phyloP scores from a whole-genome alignment of 108 stramenopile species.

The Cyclotella atomus region DNA sequence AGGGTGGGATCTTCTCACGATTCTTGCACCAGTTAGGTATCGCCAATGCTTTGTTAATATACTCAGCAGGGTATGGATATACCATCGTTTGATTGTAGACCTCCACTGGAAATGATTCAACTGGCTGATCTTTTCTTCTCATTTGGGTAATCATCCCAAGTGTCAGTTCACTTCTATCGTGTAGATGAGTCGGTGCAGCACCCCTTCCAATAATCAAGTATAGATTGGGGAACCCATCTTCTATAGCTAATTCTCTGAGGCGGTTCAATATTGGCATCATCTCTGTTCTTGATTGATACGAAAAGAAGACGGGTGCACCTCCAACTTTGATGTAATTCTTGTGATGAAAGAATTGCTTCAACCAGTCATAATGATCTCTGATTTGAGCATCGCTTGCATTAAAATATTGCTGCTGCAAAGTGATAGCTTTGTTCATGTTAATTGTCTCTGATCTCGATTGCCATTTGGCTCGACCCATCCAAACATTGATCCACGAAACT shows the following conservation, averaged over 20 bases:
- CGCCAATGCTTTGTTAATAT: constrained; percentile 24
- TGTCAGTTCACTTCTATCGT: neutral
- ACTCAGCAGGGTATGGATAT: constrained; percentile 60
- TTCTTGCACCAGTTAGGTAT: constrained; percentile 57
- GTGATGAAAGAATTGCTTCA: constrained; percentile 66
- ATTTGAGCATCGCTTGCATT: constrained; percentile 35
- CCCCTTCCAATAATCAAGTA: neutral
- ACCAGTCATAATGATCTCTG: constrained; percentile 63
- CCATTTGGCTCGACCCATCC: constrained; percentile 58
- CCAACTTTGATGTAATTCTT: constrained; percentile 60
- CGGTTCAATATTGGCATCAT: constrained; percentile 37
- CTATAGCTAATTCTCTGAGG: neutral
- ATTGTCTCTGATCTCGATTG: constrained; percentile 21
- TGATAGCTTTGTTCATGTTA: constrained; percentile 25
- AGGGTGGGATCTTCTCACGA: neutral
- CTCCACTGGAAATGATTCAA: constrained; percentile 4
- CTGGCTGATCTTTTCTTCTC: neutral
- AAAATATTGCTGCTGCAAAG: constrained; percentile 25
- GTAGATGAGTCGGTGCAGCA: neutral
- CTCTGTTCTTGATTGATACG: constrained; percentile 44
- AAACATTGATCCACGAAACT: constrained; percentile 51
- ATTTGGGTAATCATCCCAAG: neutral
- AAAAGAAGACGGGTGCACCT: constrained; percentile 57
- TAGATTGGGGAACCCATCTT: neutral
- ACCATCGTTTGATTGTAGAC: constrained; percentile 50